Evolutionary conservation across 768 basidiomycete species (phyloP).

Genomic region (Agrocybe praecox): DNA sequence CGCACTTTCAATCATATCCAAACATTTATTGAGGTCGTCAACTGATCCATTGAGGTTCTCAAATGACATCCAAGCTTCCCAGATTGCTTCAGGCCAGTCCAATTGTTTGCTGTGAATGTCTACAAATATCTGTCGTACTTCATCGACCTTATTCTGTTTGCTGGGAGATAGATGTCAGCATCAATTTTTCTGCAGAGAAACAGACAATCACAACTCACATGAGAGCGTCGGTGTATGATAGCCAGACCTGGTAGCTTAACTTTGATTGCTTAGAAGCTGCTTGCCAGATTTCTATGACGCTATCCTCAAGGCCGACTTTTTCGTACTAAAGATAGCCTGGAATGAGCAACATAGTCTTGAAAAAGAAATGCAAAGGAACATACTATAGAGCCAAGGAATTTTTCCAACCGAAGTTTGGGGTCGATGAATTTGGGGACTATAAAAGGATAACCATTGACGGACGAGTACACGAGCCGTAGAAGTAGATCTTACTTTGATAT

Average conservation of each 20-base stretch:
- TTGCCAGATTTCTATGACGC: slow-evolving; percentile 65
- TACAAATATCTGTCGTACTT: slow-evolving; percentile 68
- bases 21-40: slow-evolving; percentile 59
- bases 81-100: slow-evolving; percentile 95
- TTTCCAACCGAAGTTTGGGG: slow-evolving; percentile 78
- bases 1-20: slow-evolving; percentile 68
- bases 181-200: slow-evolving; percentile 3
- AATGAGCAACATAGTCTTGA: background rate
- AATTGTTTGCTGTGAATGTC: slow-evolving; percentile 71
- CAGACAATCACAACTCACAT: slow-evolving; percentile 48
- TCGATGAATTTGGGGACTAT: slow-evolving; percentile 72
- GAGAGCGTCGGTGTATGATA: slow-evolving; percentile 70
- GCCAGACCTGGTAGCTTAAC: slow-evolving; percentile 76
- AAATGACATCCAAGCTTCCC: slow-evolving; percentile 89
- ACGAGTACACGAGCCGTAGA: background rate
- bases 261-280: slow-evolving; percentile 67
- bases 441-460: background rate
- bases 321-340: slow-evolving; percentile 47
- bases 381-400: slow-evolving; percentile 77
- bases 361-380: slow-evolving; percentile 26
- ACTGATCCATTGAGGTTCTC: slow-evolving; percentile 83
- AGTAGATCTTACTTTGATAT: slow-evolving; percentile 47
- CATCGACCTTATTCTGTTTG: slow-evolving; percentile 53
- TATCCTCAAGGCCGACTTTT: slow-evolving; percentile 48
- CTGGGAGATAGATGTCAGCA: slow-evolving; percentile 27